Percentiles rank a stretch among this genome's conserved stretches.
These are phyloP conservation scores for Globisporangium splendens DNA, from an alignment of 352 stramenopile species.

Conservation along the genomic window DNA sequence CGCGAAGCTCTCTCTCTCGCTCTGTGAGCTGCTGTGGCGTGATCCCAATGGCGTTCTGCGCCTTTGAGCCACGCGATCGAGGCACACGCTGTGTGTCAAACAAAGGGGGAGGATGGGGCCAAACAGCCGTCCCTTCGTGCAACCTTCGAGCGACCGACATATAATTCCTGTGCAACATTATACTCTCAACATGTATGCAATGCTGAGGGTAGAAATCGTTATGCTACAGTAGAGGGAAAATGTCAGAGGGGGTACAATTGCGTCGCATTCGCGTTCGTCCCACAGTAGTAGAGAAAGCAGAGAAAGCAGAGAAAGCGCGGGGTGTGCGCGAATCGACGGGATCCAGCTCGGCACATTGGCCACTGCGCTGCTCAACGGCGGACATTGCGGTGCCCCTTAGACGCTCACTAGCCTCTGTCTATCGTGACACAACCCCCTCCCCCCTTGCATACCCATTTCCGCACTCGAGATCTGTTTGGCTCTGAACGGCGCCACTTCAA, in stretches of 20 bases:
- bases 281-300: too few relatives aligned
- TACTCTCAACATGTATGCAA: neutral
- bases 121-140: constrained; percentile 3
- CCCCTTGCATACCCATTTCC: neutral
- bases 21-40: neutral
- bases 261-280: neutral
- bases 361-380: neutral
- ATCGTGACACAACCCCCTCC: too few relatives aligned
- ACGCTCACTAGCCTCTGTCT: neutral
- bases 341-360: neutral
- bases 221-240: too few relatives aligned
- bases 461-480: neutral
- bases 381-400: neutral
- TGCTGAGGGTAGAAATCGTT: neutral
- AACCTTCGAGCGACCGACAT: neutral
- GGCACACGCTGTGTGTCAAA: constrained; percentile 13
- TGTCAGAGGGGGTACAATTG: neutral
- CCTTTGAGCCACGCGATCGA: constrained; percentile 11
- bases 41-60: constrained; percentile 1
- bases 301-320: neutral
- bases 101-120: constrained; percentile 3
- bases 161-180: neutral
- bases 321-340: neutral
- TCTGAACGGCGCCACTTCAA: neutral
- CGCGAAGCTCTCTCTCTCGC: too few relatives aligned